Evolutionary conservation across 805 yeast species (phyloP).

Genomic region (Kodamaea restingae): DNA sequence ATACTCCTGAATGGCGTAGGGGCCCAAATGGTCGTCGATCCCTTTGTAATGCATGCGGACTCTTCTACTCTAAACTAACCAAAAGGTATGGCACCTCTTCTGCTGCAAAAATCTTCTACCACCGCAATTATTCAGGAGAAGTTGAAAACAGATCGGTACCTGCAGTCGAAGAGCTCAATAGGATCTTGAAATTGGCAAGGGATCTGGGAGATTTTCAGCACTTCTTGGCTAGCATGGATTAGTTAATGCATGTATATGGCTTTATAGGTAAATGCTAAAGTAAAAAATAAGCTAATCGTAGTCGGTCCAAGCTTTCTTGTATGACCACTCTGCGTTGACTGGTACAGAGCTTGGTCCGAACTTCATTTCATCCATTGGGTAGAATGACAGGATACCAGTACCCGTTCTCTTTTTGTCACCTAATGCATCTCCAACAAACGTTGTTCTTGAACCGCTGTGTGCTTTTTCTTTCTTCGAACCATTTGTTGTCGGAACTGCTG

Average conservation of each 20-base stretch:
- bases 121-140: slow-evolving; percentile 3
- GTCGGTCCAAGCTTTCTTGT: slow-evolving; percentile 26
- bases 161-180: slow-evolving; percentile 3
- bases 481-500: slow-evolving; percentile 1
- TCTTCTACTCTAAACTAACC: slow-evolving; percentile 61
- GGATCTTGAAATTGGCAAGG: slow-evolving; percentile 1
- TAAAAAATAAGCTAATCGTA: slow-evolving; percentile 14
- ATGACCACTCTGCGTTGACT: slow-evolving; percentile 21
- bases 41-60: slow-evolving; percentile 89
- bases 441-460: neutral
- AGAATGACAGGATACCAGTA: slow-evolving; percentile 8
- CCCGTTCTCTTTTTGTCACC: slow-evolving; percentile 4
- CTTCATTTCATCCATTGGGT: slow-evolving; percentile 9
- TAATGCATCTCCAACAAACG: neutral
- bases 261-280: neutral
- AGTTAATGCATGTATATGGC: neutral
- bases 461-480: slow-evolving; percentile 7
- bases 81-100: slow-evolving; percentile 43
- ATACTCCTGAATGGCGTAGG: slow-evolving; percentile 90
- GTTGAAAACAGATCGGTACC: slow-evolving; percentile 12
- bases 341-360: slow-evolving; percentile 23
- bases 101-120: slow-evolving; percentile 27
- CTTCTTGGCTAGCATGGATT: neutral
- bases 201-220: neutral
- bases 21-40: slow-evolving; percentile 84